Evolutionary conservation across 2,329 filamentous ascomycete genomes (phyloP).

Genomic region (Plenodomus lindquistii): DNA sequence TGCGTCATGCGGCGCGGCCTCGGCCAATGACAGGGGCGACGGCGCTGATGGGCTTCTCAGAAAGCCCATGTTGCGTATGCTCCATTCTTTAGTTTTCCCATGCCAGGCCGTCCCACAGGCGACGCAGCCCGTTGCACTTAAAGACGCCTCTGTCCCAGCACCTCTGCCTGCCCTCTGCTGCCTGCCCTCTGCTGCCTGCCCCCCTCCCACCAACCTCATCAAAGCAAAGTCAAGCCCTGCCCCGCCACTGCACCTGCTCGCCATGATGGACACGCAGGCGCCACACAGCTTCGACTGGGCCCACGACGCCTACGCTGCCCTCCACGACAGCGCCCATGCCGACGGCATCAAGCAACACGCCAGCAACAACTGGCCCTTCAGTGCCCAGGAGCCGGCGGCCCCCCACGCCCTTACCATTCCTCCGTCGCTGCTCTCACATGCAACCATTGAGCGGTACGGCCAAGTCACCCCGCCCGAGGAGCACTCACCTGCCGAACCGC

Average conservation of each 20-base stretch:
- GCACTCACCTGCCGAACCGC: slow-evolving; percentile 29
- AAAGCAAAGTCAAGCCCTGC: neutral
- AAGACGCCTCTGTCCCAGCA: neutral
- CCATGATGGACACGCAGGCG: slow-evolving; percentile 26
- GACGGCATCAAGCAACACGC: slow-evolving; percentile 12
- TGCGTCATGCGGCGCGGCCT: neutral
- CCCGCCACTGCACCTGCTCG: neutral
- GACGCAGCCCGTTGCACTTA: neutral
- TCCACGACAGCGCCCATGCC: slow-evolving; percentile 21
- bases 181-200: neutral
- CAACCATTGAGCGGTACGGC: slow-evolving; percentile 37
- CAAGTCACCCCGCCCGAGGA: slow-evolving; percentile 45
- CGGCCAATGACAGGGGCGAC: neutral
- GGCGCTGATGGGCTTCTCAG: neutral
- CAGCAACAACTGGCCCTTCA: slow-evolving; percentile 31
- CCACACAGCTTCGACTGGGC: slow-evolving; percentile 31
- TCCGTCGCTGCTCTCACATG: slow-evolving; percentile 31
- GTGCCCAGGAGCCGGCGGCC: slow-evolving; percentile 7
- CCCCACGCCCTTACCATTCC: slow-evolving; percentile 29
- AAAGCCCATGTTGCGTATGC: neutral
- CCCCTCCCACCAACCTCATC: no score
- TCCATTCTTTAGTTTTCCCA: neutral
- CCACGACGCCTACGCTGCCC: slow-evolving; percentile 30
- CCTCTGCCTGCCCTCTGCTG: neutral
- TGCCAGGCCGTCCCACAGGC: neutral